Conservation (phyloP, 495 filamentous ascomycete genomes). For the Talaromyces wortmannii region DNA sequence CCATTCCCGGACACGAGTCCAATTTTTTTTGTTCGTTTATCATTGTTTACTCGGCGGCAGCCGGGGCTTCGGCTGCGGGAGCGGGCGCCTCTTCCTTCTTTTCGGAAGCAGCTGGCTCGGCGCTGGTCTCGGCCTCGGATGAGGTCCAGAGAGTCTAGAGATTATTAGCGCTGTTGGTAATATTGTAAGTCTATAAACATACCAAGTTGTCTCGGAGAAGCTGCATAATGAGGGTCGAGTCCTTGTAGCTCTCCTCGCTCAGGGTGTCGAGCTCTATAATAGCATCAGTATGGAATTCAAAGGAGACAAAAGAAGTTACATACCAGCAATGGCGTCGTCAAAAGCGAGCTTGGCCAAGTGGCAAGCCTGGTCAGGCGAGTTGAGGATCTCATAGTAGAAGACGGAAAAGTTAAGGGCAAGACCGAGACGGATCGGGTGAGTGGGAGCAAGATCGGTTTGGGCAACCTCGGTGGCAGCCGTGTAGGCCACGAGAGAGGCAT, state of each 20-base stretch:
- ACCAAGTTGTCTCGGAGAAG: constrained; percentile 97
- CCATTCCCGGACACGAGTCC: constrained; percentile 30
- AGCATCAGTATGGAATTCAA: neutral
- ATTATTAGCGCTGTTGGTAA: constrained; percentile 11
- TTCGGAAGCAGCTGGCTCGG: constrained; percentile 48
- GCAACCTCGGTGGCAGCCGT: constrained; percentile 97
- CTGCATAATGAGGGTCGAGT: constrained; percentile 99
- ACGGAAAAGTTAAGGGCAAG: constrained; percentile 99
- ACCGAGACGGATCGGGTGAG: constrained; percentile 97
- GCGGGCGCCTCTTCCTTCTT: constrained; percentile 54
- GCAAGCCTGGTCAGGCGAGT: constrained; percentile 97
- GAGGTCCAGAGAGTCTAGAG: constrained; percentile 97
- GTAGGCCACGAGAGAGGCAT: constrained; percentile 96
- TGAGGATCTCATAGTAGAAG: constrained; percentile 99
- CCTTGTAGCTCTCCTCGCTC: constrained; percentile 99
- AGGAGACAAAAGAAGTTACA: constrained; percentile 18
- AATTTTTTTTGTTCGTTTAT: constrained; percentile 23
- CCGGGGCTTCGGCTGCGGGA: constrained; percentile 45
- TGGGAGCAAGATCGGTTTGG: constrained; percentile 94
- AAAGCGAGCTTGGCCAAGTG: constrained; percentile 99
- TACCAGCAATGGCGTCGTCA: constrained; percentile 97
- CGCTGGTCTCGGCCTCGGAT: constrained; percentile 82
- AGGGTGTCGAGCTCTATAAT: constrained; percentile 88
- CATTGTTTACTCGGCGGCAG: constrained; percentile 21
- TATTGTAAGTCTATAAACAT: constrained; percentile 23